These are phyloP conservation scores for Cyclostephanos invisitatus DNA, from an alignment of 108 stramenopile species.

Conservation along the genomic window DNA sequence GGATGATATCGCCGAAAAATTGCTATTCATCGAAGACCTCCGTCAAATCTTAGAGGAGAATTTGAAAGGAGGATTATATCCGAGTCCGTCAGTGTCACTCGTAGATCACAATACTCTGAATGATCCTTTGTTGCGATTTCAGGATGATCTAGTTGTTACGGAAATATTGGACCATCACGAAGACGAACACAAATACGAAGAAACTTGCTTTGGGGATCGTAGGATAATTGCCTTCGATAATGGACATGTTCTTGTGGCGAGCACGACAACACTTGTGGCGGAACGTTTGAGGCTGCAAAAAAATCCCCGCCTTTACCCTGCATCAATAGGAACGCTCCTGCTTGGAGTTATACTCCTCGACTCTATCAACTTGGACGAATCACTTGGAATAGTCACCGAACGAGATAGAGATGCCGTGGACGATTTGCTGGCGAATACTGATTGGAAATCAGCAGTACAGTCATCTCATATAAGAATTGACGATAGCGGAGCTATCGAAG, in stretches of 20 bases:
- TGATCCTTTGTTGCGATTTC: slow-evolving; percentile 13
- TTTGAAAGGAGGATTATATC: not conserved
- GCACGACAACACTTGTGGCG: slow-evolving; percentile 65
- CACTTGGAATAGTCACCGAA: slow-evolving; percentile 71
- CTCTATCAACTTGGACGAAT: slow-evolving; percentile 72
- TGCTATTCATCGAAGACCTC: slow-evolving; percentile 56
- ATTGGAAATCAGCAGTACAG: slow-evolving; percentile 44
- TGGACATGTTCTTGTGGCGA: slow-evolving; percentile 54
- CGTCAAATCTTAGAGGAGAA: not conserved
- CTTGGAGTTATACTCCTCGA: slow-evolving; percentile 82
- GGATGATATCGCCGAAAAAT: slow-evolving; percentile 29
- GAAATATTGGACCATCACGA: slow-evolving; percentile 85
- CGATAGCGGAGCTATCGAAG: not conserved
- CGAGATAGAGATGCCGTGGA: slow-evolving; percentile 66
- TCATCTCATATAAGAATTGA: slow-evolving; percentile 12
- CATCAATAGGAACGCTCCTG: slow-evolving; percentile 55
- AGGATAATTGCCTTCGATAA: slow-evolving; percentile 70
- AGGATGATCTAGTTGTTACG: slow-evolving; percentile 44
- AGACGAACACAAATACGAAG: slow-evolving; percentile 58
- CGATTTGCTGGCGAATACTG: slow-evolving; percentile 45
- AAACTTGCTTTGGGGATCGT: slow-evolving; percentile 47
- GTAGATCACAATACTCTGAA: slow-evolving; percentile 76
- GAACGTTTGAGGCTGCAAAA: slow-evolving; percentile 44
- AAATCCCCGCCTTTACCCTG: slow-evolving; percentile 17
- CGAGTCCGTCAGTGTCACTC: slow-evolving; percentile 49